Evolutionary conservation across 176 grass and related monocot species (phyloP).

Genomic region (Oryza nivara): DNA sequence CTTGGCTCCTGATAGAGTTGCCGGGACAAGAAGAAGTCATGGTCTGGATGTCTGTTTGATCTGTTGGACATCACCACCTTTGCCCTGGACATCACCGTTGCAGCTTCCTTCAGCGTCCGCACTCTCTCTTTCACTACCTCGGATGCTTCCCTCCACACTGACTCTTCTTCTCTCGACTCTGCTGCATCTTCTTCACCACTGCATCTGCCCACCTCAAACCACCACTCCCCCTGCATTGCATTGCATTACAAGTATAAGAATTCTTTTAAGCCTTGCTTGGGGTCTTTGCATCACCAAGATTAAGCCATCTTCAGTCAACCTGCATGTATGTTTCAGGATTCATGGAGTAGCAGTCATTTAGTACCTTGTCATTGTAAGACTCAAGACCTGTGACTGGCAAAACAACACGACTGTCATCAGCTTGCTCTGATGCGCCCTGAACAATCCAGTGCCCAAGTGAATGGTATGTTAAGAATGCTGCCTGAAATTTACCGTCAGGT

Average conservation of each 20-base stretch:
- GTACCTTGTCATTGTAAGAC: conserved; percentile 81
- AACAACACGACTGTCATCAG: neutral
- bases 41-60: conserved; percentile 67
- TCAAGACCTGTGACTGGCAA: conserved; percentile 73
- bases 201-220: conserved; percentile 51
- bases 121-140: conserved; percentile 58
- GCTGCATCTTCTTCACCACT: neutral
- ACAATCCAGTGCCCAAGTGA: conserved; percentile 69
- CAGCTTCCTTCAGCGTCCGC: conserved; percentile 51
- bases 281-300: neutral
- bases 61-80: neutral
- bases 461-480: conserved; percentile 92
- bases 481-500: conserved; percentile 84
- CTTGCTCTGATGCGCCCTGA: neutral
- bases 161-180: neutral
- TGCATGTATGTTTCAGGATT: neutral
- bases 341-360: conserved; percentile 18
- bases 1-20: neutral
- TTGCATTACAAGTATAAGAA: conserved; percentile 27
- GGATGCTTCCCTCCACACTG: neutral
- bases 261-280: neutral
- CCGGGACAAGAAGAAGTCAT: conserved; percentile 76
- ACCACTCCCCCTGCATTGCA: conserved; percentile 78
- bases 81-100: conserved; percentile 60
- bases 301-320: conserved; percentile 6